Evolutionary conservation across 2,329 filamentous ascomycete genomes (phyloP), one percentile per base, ranked within the genome.

Genomic region (Colletotrichum theobromicola): DNA sequence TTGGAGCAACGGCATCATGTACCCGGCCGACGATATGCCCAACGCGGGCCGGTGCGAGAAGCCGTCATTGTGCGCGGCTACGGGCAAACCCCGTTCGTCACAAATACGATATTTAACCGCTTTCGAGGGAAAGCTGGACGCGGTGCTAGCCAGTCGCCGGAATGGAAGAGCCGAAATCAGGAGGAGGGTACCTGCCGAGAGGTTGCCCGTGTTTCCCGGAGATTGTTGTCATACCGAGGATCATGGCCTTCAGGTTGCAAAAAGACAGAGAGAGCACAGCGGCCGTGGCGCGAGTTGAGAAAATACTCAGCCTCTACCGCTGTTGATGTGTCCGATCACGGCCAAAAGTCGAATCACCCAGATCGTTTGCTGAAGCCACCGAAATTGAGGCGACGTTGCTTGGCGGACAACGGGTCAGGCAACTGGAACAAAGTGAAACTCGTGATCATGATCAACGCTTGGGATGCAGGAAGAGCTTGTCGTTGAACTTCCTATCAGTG

Each of bases 31-130:
- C 18, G 72, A 66, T 46, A 67, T 67, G 46, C 42, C 46, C 62
- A 46, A 67, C 28, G 34, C 72, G 62, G 69, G 62, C 63, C 68
- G 72, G 62, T 67, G 68, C 72, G 32, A 53, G 46, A 35, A 72
- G 55, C 72, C 62, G 68, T 58, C 7, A 7, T 67, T 63, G 69
- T 72, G n/a, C 55, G 46, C 61, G 12, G 42, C 24, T 42, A 16
- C 57, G 32, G 18, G n/a, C 42, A 46, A 63, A 12, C 24, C 4
- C 34, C 30, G 32, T 57, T 46, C 57, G 62, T 57, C 35, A 57
- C 42, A 42, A 30, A 37, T 72, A 67, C 46, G 57, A 63, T 30
- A 12, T 37, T 15, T 46, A 42, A 32, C 32, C 34, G 28, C 26
- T 21, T 35, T 57, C 68, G 42, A 58, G 15, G 10, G 30, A 24